Evolutionary conservation across 2,329 filamentous ascomycete species (phyloP), one percentile per base, ranked within the genome.

Genomic region (Paraconiothyrium brasiliense): DNA sequence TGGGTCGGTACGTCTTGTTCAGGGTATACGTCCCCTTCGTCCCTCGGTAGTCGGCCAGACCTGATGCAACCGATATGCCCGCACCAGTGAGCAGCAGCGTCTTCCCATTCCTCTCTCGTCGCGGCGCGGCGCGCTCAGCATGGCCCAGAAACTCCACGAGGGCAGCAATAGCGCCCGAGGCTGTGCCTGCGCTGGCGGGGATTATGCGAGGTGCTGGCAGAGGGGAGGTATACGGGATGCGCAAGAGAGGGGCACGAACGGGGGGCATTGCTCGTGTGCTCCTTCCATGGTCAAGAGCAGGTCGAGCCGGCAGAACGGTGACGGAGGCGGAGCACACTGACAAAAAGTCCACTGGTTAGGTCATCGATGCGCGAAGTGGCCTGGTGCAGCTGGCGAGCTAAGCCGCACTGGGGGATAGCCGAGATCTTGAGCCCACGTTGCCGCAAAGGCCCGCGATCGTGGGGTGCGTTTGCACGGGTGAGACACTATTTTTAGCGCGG

Each of bases 1-100:
- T 96, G 35, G 94, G 95, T 2, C 92, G 88, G 75, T 97, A 97
- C 14, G 87, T 88, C 81, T 92, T 93, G 81, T 98, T 98, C 73
- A 95, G 85, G 47, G 93, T 90, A 76, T 99, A 99, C 9, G 94
- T 98, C 63, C 95, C 95, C 67, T 94, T 92, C 54, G 87, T 85
- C 22, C 95, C 95, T 58, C 95, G 86, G 78, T 99, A 99, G 80
- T 99, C 95, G 34, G 94, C 91, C 35, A 99, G 85, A 0, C 95
- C 95, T 11, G 93, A 97, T 4, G 94, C 92, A 9, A 98, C 94
- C 1, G 93, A 97, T 54, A 99, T 91, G 2, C 95, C 95, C 2
- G 95, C 95, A 11, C 95, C 95, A 0, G 94, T 90, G 44, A 92
- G 81, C 16, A 92, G 79, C 32, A 91, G 83, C 0, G 89, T 89